phyloP scores from a whole-genome alignment of 2,329 filamentous ascomycete genomes.

The Colletotrichum plurivorum region DNA sequence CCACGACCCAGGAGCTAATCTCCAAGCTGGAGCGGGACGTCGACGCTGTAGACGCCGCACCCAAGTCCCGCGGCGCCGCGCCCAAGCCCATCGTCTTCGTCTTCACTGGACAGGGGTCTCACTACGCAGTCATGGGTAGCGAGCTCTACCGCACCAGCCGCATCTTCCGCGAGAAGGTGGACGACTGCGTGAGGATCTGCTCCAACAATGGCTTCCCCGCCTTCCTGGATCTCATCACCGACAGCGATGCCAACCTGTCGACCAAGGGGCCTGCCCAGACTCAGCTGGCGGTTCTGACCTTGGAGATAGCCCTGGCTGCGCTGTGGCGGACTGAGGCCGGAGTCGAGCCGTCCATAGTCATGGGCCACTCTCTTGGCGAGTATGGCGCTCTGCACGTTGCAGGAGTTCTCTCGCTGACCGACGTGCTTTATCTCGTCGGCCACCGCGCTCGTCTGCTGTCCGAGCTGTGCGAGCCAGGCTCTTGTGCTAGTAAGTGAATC shows the following conservation, averaged over 20 bases:
- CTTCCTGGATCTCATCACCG: conserved; percentile 55
- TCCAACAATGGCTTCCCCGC: conserved; percentile 52
- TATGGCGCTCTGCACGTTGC: conserved; percentile 50
- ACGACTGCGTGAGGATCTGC: conserved; percentile 49
- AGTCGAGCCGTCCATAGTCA: conserved; percentile 46
- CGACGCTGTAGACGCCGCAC: background rate
- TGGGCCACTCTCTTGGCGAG: conserved; percentile 44
- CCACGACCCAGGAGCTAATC: background rate
- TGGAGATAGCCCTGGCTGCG: conserved; percentile 50
- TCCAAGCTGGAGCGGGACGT: background rate
- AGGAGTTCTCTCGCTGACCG: conserved; percentile 47
- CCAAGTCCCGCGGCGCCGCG: background rate
- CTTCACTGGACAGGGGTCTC: conserved; percentile 54
- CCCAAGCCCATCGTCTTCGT: conserved; percentile 51
- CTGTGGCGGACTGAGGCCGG: conserved; percentile 48
- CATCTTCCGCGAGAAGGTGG: conserved; percentile 49
- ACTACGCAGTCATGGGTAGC: conserved; percentile 50
- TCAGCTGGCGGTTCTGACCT: conserved; percentile 56
- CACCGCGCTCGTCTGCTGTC: conserved; percentile 68
- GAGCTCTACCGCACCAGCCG: conserved; percentile 45
- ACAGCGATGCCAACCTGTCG: conserved; percentile 29
- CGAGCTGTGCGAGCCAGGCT: background rate
- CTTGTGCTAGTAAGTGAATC: conserved; percentile 2
- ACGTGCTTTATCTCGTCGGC: conserved; percentile 73
- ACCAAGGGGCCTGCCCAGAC: conserved; percentile 8